Evolutionary conservation across 1,284 basidiomycete genomes (phyloP), one percentile per base, ranked within the genome.

Genomic region (Trichosporon inkin): DNA sequence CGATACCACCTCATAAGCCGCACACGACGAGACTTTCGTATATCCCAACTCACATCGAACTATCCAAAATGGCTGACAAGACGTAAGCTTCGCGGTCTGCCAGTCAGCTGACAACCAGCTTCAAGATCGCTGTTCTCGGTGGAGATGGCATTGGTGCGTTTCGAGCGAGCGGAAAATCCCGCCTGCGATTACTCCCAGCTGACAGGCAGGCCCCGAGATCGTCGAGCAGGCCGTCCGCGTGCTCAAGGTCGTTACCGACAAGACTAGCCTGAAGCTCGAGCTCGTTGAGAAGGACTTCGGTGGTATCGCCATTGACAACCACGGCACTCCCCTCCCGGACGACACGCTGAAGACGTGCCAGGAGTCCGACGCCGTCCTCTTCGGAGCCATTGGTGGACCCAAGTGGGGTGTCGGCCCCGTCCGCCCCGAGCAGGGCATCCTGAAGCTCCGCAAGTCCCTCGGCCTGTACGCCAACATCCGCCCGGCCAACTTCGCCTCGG

Each of bases 391-490:
- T 66, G 96, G 95, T 64, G 96, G 59, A 49, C 96, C 96, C 36
- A 98, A 98, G 80, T 99, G 96, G 96, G 94, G 93, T 44, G 88
- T 92, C 2, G 87, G 88, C 67, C 88, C 90, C 76, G 86, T 98
- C 56, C 88, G 96, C 62, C 96, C 96, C n/a, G 96, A 99, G 79
- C 86, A 88, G 68, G 95, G 95, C 60, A 84, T 99, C 22, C 87
- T 99, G 32, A 79, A 82, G n/a, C 85, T 99, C 55, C 89, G 96
- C 72, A 98, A 99, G 85, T 86, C 85, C 47, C 86, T 98, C 57
- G 94, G 92, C 38, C 84, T 98, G 53, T 98, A 95, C 79, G 95
- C 92, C 74, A 99, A 99, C 82, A 96, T 99, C 76, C 90, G 96
- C 37, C 96, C 96, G 6, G 91, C 92, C 22, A 90, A 89, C 71